Evolutionary conservation across 805 yeast species (phyloP), one percentile per base, ranked within the genome.

Genomic region (Suhomyces xylopsoci): DNA sequence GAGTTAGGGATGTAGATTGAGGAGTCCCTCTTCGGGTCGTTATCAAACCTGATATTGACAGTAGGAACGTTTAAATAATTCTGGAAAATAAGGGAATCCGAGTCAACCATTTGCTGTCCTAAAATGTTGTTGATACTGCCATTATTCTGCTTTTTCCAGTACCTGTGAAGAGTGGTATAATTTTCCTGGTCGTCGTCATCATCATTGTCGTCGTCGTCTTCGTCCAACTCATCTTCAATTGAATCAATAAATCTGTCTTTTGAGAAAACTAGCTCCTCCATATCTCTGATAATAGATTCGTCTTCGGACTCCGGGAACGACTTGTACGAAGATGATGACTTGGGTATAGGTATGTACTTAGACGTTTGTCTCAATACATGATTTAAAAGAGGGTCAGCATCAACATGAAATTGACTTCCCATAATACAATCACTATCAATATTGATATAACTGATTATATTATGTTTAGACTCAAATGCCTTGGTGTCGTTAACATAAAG

Each of bases 371-470:
- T 53, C 41, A 74, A 50, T 3, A 74, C 36, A 25, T 69, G 68
- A 55, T 70, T 67, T 51, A 74, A 66, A n/a, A 70, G 52, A 0
- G 78, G 75, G 52, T 64, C 70, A 6, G 72, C 54, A 44, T 68
- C 73, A 7, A 74, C 73, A 7, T 57, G 49, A 43, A 75, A 69
- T 40, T 66, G 64, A 44, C 69, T 63, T 0, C 80, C 80, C 7
- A 68, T 67, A 3, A 75, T 66, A 15, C 69, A 68, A 58, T 71
- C 76, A 5, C 65, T 65, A 50, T 75, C 79, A 36, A 75, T 64
- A 52, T 75, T 69, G 41, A 75, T 70, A 56, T 70, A 75, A 2
- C 70, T 66, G 12, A 73, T 47, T 3, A 71, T 56, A 1, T 74
- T 69, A 30, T 58, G 48, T 43, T 62, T 65, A 3, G 52, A 36